Conservation (phyloP, 2,329 filamentous ascomycete species). For the Triangularia verruculosa region DNA sequence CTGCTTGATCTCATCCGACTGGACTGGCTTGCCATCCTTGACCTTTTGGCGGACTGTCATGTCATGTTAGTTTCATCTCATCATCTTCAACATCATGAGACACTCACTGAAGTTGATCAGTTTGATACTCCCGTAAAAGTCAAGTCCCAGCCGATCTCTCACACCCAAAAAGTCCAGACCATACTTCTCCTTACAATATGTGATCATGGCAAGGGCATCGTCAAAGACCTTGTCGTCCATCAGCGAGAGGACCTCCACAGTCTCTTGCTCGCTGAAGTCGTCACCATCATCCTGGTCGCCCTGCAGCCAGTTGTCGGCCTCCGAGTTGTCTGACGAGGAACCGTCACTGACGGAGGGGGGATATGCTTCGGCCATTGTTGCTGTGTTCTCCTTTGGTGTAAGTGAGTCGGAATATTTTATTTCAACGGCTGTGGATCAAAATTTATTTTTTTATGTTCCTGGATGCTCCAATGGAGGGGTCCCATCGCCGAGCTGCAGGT, state of each 20-base stretch:
- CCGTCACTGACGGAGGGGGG: constrained; percentile 19
- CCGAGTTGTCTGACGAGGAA: constrained; percentile 32
- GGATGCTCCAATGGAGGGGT: constrained; percentile 1
- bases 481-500: neutral
- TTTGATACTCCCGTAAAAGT: constrained; percentile 72
- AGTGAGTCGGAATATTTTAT: neutral
- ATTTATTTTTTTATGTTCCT: neutral
- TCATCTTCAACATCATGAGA: neutral
- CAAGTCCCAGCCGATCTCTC: constrained; percentile 56
- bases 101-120: constrained; percentile 65
- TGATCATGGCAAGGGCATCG: constrained; percentile 62
- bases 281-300: constrained; percentile 35
- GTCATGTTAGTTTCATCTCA: neutral
- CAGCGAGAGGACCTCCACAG: constrained; percentile 62
- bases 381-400: neutral
- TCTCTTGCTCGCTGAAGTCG: constrained; percentile 59
- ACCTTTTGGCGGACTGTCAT: constrained; percentile 46
- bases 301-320: constrained; percentile 36
- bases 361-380: constrained; percentile 23
- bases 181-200: constrained; percentile 63
- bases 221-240: constrained; percentile 65
- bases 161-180: constrained; percentile 64
- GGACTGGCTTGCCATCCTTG: constrained; percentile 44
- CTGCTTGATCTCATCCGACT: constrained; percentile 55
- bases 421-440: constrained; percentile 3